phyloP scores from a whole-genome alignment of 257 asterid species.

The Rauvolfia tetraphylla region DNA sequence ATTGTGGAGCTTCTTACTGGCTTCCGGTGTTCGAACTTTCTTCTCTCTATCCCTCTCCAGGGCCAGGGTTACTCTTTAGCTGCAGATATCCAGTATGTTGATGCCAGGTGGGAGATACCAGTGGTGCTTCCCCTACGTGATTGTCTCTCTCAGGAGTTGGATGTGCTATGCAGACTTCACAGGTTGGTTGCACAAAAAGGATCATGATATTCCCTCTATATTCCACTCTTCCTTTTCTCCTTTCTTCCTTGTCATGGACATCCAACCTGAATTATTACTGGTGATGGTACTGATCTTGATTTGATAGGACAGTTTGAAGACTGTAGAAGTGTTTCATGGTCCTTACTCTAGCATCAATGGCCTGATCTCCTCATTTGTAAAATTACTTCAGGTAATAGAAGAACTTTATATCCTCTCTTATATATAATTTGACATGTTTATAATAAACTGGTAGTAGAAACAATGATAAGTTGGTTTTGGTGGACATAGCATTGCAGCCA shows the following conservation, averaged over 20 bases:
- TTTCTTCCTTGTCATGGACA: slow-evolving; percentile 9
- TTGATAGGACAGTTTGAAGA: slow-evolving; percentile 68
- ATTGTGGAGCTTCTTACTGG: neutral
- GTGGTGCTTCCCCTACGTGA: slow-evolving; percentile 90
- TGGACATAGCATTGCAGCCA: neutral
- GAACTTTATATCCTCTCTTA: neutral
- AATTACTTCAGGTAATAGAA: slow-evolving; percentile 66
- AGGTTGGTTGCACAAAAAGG: slow-evolving; percentile 41
- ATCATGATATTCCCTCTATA: neutral
- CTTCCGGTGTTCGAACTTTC: neutral
- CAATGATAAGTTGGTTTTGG: neutral
- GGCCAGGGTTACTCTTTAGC: slow-evolving; percentile 91
- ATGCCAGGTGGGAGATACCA: slow-evolving; percentile 81
- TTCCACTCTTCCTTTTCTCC: neutral
- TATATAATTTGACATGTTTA: neutral
- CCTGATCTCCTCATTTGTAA: slow-evolving; percentile 76
- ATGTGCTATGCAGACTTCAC: slow-evolving; percentile 70
- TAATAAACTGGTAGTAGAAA: neutral
- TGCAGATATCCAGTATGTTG: slow-evolving; percentile 87
- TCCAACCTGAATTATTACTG: slow-evolving; percentile 18
- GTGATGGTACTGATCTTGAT: slow-evolving; percentile 26
- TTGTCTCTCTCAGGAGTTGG: slow-evolving; percentile 74
- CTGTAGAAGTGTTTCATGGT: slow-evolving; percentile 46
- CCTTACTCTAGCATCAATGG: slow-evolving; percentile 67
- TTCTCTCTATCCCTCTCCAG: slow-evolving; percentile 33